Evolutionary conservation across 2,329 filamentous ascomycete species (phyloP).

Genomic region (Colletotrichum zoysiae): DNA sequence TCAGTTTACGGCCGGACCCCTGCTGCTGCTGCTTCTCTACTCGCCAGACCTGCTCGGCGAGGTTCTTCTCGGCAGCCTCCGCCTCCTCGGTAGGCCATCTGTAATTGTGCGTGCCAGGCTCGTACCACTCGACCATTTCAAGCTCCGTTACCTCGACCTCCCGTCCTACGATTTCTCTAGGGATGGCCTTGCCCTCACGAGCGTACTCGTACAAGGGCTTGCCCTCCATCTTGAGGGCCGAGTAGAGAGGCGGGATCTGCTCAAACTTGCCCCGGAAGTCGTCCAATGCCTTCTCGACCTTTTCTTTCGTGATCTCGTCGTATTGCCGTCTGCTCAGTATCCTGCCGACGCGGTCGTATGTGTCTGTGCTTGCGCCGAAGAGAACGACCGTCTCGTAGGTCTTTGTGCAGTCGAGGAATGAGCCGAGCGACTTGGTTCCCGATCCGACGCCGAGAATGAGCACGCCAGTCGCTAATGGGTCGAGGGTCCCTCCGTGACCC

Average conservation of each 20-base stretch:
- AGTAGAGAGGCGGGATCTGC: slow-evolving; percentile 94
- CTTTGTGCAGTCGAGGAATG: slow-evolving; percentile 91
- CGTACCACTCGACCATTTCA: slow-evolving; percentile 86
- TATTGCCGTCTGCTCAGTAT: slow-evolving; percentile 81
- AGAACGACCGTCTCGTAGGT: slow-evolving; percentile 90
- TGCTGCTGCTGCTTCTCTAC: slow-evolving; percentile 70
- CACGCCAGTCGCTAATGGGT: slow-evolving; percentile 93
- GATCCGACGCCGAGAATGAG: slow-evolving; percentile 89
- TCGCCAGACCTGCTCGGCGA: slow-evolving; percentile 79
- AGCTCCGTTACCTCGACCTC: slow-evolving; percentile 83
- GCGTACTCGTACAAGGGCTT: slow-evolving; percentile 98
- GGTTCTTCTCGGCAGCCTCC: slow-evolving; percentile 77
- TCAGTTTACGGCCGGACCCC: slow-evolving; percentile 62
- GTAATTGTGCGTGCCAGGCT: slow-evolving; percentile 83
- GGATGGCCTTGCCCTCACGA: slow-evolving; percentile 86
- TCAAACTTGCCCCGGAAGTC: slow-evolving; percentile 85
- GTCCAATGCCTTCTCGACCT: slow-evolving; percentile 81
- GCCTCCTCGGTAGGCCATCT: slow-evolving; percentile 86
- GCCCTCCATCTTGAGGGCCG: slow-evolving; percentile 91
- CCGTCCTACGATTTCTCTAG: slow-evolving; percentile 84
- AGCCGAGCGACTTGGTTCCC: slow-evolving; percentile 84
- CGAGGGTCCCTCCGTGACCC: slow-evolving; percentile 94
- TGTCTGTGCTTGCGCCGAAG: slow-evolving; percentile 93
- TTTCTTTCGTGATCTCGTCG: slow-evolving; percentile 82
- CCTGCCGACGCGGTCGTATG: slow-evolving; percentile 89